These are phyloP conservation scores for Acer saccharum DNA, from an alignment of 345 rosid species.

Conservation along the genomic window DNA sequence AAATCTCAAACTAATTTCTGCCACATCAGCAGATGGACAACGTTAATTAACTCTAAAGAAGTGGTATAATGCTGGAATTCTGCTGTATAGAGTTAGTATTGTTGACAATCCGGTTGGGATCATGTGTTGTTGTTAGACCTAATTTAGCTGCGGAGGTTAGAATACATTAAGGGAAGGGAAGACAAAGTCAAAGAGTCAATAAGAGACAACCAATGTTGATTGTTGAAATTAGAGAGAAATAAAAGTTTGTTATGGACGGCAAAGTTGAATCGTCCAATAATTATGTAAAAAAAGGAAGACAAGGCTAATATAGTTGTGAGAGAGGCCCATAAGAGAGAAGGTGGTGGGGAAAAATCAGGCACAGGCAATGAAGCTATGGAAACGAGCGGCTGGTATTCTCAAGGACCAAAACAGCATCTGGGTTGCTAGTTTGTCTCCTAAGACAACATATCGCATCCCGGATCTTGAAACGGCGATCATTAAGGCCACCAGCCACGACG, in stretches of 20 bases:
- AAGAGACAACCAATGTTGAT: not conserved
- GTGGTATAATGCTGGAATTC: too few species aligned
- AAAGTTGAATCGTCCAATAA: not conserved
- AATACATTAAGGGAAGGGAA: too few species aligned
- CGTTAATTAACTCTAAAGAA: too few species aligned
- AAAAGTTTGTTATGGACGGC: not conserved
- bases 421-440: conserved; percentile 36
- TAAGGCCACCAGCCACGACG: conserved; percentile 84
- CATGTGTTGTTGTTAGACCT: too few species aligned
- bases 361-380: conserved; percentile 61
- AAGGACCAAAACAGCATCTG: conserved; percentile 76
- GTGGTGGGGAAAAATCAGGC: conserved; percentile 9
- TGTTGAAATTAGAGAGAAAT: too few species aligned
- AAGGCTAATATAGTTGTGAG: conserved; percentile 25
- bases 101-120: too few species aligned
- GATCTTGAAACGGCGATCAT: conserved; percentile 70
- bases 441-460: conserved; percentile 40
- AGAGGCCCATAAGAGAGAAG: not conserved
- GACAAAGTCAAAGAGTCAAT: too few species aligned
- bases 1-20: too few species aligned
- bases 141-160: too few species aligned
- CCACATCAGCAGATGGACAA: too few species aligned
- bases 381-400: conserved; percentile 63
- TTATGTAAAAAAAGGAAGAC: conserved; percentile 11
- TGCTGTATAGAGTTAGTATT: too few species aligned